phyloP scores from a whole-genome alignment of 805 yeast genomes.

The Pichia sporocuriosa region DNA sequence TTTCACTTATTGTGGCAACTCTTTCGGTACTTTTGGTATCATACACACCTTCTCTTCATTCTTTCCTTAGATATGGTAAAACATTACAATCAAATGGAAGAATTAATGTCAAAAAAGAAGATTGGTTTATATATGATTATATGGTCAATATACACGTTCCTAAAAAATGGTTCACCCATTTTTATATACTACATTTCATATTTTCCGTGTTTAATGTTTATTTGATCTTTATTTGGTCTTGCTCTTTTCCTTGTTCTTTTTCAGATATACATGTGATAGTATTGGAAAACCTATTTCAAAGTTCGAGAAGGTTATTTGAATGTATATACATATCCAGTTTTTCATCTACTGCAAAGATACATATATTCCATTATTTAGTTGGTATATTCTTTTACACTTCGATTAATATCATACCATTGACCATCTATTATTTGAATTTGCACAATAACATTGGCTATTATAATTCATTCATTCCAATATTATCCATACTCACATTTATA shows the following conservation, averaged over 20 bases:
- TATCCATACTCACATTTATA: slow-evolving; percentile 23
- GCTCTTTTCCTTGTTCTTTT: too few species aligned
- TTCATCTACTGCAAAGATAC: slow-evolving; percentile 45
- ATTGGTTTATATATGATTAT: too few species aligned
- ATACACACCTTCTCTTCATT: slow-evolving; percentile 2
- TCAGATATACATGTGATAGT: slow-evolving; percentile 7
- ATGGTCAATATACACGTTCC: slow-evolving; percentile 47
- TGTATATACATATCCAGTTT: slow-evolving; percentile 44
- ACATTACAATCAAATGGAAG: not conserved
- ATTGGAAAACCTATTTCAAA: slow-evolving; percentile 38
- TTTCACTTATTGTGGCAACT: slow-evolving; percentile 4
- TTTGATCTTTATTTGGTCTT: not conserved
- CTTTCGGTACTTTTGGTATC: slow-evolving; percentile 11
- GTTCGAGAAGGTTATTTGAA: slow-evolving; percentile 49
- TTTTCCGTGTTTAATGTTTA: slow-evolving; percentile 20
- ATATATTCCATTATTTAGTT: slow-evolving; percentile 57
- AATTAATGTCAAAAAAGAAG: too few species aligned
- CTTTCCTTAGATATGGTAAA: slow-evolving; percentile 18
- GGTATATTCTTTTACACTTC: slow-evolving; percentile 55
- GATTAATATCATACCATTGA: slow-evolving; percentile 33
- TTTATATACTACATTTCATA: slow-evolving; percentile 42
- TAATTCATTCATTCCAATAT: not conserved
- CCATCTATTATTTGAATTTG: not conserved
- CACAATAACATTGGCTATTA: too few species aligned
- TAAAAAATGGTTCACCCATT: slow-evolving; percentile 56